phyloP scores from a whole-genome alignment of 305 asterid genomes.

The Euphrasia arctica region DNA sequence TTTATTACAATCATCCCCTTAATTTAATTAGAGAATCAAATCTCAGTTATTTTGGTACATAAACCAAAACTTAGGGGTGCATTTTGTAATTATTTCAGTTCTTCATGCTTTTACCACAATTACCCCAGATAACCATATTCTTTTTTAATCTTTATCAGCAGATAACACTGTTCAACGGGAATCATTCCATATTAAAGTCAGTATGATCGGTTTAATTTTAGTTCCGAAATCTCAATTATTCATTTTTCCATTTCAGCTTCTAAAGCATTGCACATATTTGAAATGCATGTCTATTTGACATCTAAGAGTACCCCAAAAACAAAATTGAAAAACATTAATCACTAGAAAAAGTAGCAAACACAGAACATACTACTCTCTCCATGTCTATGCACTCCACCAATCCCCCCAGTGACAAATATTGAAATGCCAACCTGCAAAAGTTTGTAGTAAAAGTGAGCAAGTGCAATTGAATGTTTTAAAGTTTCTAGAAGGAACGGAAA shows the following conservation, averaged over 20 bases:
- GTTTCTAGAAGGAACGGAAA: constrained; percentile 15
- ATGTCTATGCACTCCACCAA: constrained; percentile 94
- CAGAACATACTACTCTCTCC: constrained; percentile 75
- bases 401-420: constrained; percentile 92
- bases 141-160: not conserved
- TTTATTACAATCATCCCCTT: too few relatives aligned
- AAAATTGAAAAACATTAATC: not conserved
- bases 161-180: constrained; percentile 5
- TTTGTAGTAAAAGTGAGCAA: constrained; percentile 20
- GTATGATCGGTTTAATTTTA: constrained; percentile 3
- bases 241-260: constrained; percentile 12
- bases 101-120: too few relatives aligned
- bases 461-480: not conserved
- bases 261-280: constrained; percentile 6
- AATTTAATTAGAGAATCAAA: too few relatives aligned
- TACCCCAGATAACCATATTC: not conserved
- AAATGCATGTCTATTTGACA: constrained; percentile 20
- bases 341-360: constrained; percentile 13
- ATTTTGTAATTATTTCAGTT: too few relatives aligned
- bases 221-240: constrained; percentile 11
- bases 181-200: constrained; percentile 16
- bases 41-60: too few relatives aligned
- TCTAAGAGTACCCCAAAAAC: constrained; percentile 11
- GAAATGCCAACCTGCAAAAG: constrained; percentile 76
- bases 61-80: too few relatives aligned